Percentiles rank a stretch among this genome's conserved stretches.
Evolutionary conservation across 176 grass and related monocot species (phyloP).

Genomic region (Olyra latifolia): DNA sequence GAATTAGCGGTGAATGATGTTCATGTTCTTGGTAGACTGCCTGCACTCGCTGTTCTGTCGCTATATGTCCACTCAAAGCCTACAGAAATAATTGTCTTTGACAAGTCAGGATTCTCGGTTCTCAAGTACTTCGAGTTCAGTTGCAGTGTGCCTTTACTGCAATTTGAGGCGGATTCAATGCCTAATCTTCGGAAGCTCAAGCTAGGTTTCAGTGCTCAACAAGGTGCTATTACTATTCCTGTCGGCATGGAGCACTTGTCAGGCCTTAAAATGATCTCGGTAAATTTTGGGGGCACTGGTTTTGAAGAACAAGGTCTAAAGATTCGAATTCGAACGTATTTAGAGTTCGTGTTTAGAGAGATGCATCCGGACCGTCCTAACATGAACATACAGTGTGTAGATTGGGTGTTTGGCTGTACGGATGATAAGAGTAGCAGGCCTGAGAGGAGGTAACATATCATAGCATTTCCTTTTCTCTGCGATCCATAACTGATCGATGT

Average conservation of each 20-base stretch:
- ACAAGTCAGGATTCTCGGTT: not conserved
- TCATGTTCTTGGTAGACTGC: not conserved
- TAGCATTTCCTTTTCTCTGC: no score
- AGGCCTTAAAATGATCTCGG: not conserved
- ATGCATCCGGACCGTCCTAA: no score
- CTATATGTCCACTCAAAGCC: not conserved
- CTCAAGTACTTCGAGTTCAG: slow-evolving; percentile 5
- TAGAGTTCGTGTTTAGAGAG: no score
- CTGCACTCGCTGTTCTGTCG: not conserved
- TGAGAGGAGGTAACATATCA: no score
- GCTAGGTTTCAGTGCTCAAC: not conserved
- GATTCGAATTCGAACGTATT: no score
- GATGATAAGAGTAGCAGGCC: no score
- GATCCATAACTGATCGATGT: no score
- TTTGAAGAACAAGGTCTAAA: not conserved
- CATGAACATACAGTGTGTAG: no score
- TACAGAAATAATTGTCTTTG: not conserved
- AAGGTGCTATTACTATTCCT: no score
- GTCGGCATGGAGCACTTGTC: not conserved
- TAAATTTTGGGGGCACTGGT: not conserved
- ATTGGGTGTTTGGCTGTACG: not conserved
- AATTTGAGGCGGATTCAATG: not conserved
- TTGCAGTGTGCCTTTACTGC: not conserved
- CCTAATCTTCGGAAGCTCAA: not conserved
- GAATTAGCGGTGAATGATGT: not conserved